phyloP scores from a whole-genome alignment of 345 rosid species.

The Pistacia atlantica region DNA sequence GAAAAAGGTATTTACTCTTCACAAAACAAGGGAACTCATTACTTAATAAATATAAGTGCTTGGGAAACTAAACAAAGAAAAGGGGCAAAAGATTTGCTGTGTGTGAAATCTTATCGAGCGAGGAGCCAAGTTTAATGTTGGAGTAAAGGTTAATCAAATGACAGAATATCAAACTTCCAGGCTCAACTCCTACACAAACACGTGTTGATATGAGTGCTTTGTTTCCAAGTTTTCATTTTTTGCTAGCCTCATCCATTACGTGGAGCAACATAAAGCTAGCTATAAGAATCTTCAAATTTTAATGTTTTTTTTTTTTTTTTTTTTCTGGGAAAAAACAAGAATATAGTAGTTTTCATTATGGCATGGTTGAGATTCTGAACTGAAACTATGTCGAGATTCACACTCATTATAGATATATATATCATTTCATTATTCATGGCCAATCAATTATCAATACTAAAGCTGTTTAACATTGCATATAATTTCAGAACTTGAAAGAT shows the following conservation, averaged over 20 bases:
- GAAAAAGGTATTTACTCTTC: too few species aligned
- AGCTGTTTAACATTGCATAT: too few species aligned
- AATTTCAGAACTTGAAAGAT: too few species aligned
- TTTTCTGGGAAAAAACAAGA: background rate
- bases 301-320: background rate
- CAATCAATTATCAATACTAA: too few species aligned
- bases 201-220: background rate
- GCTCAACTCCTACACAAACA: background rate
- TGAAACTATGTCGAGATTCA: background rate
- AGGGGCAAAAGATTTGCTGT: background rate
- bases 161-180: background rate
- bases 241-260: background rate
- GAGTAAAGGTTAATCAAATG: slow-evolving; percentile 1
- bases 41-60: background rate
- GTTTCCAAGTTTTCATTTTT: background rate
- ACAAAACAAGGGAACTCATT: too few species aligned
- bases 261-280: background rate
- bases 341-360: background rate
- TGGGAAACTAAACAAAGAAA: background rate
- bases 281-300: background rate
- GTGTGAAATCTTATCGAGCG: slow-evolving; percentile 29
- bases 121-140: slow-evolving; percentile 10
- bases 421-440: too few species aligned
- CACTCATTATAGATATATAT: too few species aligned
- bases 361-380: background rate